These are phyloP conservation scores for Tolypocladium amazonense DNA, from an alignment of 2,329 filamentous ascomycete genomes.

Conservation along the genomic window DNA sequence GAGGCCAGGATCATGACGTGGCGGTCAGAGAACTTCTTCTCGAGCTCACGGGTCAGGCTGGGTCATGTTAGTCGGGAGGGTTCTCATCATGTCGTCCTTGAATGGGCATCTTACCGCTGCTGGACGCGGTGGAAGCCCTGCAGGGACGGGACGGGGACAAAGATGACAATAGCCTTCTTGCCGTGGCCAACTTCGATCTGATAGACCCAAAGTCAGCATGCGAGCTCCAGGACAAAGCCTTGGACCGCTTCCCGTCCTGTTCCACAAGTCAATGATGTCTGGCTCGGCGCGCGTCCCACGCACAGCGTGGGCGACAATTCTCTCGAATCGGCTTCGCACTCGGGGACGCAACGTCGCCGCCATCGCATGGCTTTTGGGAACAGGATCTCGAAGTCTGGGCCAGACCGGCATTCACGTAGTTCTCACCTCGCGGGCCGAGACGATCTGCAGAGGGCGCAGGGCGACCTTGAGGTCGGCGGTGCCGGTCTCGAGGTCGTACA, in stretches of 20 bases:
- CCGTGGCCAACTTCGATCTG: conserved; percentile 99
- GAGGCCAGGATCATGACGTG: conserved; percentile 98
- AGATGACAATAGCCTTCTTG: conserved; percentile 99
- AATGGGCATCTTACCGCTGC: conserved; percentile 70
- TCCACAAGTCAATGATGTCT: conserved; percentile 38
- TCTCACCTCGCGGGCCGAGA: conserved; percentile 98
- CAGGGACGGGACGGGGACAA: conserved; percentile 99
- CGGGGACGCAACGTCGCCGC: conserved; percentile 15
- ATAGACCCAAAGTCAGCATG: conserved; percentile 62
- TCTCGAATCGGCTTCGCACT: conserved; percentile 14
- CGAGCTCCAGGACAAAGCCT: conserved; percentile 61
- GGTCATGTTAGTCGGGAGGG: conserved; percentile 10
- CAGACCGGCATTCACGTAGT: conserved; percentile 23
- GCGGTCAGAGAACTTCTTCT: conserved; percentile 99
- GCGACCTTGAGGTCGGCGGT: conserved; percentile 94
- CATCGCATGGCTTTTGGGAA: conserved; percentile 29
- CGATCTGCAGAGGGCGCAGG: conserved; percentile 95
- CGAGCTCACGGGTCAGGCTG: conserved; percentile 98
- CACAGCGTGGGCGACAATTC: conserved; percentile 8
- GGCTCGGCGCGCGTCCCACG: conserved; percentile 17
- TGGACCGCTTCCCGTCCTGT: conserved; percentile 70
- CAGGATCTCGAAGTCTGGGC: conserved; percentile 27
- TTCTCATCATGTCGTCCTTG: background rate
- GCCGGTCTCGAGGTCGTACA: conserved; percentile 99
- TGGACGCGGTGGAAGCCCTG: conserved; percentile 98